Evolutionary conservation across 306 rosid genomes (phyloP).

Genomic region (Vigna hirtella): DNA sequence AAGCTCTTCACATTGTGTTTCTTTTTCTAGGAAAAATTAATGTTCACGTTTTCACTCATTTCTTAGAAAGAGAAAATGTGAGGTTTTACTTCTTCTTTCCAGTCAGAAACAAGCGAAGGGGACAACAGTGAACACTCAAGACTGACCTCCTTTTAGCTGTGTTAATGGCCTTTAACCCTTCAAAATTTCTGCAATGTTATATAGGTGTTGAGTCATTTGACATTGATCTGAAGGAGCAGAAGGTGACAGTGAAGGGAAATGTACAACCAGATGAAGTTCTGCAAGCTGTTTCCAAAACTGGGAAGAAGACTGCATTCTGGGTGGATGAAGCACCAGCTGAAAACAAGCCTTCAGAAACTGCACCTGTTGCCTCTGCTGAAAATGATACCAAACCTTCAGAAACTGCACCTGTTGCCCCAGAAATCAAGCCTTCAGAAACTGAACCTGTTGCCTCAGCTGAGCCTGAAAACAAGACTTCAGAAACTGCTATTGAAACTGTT

Average conservation of each 20-base stretch:
- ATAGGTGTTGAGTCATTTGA: slow-evolving; percentile 85
- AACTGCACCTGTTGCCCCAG: slow-evolving; percentile 31
- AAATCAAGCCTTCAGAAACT: slow-evolving; percentile 56
- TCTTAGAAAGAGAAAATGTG: no score
- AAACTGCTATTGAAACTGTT: slow-evolving; percentile 52
- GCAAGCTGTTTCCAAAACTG: slow-evolving; percentile 83
- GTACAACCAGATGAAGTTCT: slow-evolving; percentile 70
- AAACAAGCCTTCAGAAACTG: slow-evolving; percentile 46
- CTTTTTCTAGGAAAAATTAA: no score
- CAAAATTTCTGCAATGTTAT: background rate
- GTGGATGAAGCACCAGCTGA: slow-evolving; percentile 56
- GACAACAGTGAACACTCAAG: no score
- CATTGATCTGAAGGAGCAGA: slow-evolving; percentile 74
- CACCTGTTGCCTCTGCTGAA: slow-evolving; percentile 35
- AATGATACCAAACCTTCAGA: slow-evolving; percentile 56
- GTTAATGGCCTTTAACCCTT: background rate
- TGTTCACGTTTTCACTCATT: no score
- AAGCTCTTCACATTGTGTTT: no score
- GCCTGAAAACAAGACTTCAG: slow-evolving; percentile 54
- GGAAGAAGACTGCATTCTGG: slow-evolving; percentile 90
- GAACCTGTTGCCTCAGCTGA: slow-evolving; percentile 47
- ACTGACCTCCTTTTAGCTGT: no score
- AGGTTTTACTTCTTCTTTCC: no score
- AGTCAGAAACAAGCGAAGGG: no score
- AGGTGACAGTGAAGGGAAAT: slow-evolving; percentile 84